Base-by-base conservation (phyloP, 2,329 filamentous ascomycete genomes). In the Teratosphaeria gauchensis region DNA sequence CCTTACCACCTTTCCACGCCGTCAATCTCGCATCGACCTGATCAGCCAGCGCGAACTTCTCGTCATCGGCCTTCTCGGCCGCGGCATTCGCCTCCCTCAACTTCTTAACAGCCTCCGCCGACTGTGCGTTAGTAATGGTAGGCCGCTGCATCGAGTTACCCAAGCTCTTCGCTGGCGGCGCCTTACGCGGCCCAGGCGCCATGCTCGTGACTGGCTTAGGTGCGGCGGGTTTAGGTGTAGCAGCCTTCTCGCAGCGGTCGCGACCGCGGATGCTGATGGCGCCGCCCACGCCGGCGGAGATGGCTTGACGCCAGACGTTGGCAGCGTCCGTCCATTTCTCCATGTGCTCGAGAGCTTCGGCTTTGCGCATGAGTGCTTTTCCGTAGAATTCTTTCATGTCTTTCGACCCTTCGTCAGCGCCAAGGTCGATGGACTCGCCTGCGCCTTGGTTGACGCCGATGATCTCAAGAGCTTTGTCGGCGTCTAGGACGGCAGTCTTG, bases 321-420 rank as follows among this genome's bases (percentile, higher is more conserved):
- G 84, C 85, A 1, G 94, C 94, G 55, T 97, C 92, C 2, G 77
- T 75, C 92, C 92, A 99, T 71, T 88, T 90, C 76, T 99, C 94
- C 80, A 99, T 87, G 70, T 96, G 88, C 73, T 99, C 94, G 7
- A 97, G 80, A 1, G 91, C 94, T 75, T 99, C 94, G 0, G 94
- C 94, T 77, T 97, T 97, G 57, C 94, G 87, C 76, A 89, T 92
- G 32, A 97, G 77, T 0, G 92, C 92, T 73, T 97, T 99, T 56
- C 90, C 92, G 69, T 88, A 97, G 62, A 96, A 89, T 19, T 96
- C 92, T 63, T 84, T 88, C 89, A 99, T 95, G 54, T 92, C 87
- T 65, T 95, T 94, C 21, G 79, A 78, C 7, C 76, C 75, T 58
- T 81, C 82, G 5, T 77, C 76, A 14, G 78, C 78, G 28, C 79